phyloP scores from a whole-genome alignment of 2,329 filamentous ascomycete species.

The Colletotrichum paranaense region DNA sequence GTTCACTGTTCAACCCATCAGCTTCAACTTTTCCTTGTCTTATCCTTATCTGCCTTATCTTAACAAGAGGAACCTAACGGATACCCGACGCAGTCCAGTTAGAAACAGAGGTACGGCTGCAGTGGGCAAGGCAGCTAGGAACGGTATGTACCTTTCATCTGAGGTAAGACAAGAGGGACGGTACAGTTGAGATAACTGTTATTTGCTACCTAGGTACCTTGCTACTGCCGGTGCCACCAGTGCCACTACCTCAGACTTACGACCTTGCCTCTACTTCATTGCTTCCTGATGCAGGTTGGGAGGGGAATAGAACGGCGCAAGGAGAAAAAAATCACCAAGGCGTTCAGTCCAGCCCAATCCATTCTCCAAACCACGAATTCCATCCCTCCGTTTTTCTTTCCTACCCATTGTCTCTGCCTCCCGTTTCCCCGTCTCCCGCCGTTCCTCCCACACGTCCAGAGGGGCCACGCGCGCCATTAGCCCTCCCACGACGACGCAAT shows the following conservation, averaged over 20 bases:
- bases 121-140: neutral
- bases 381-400: neutral
- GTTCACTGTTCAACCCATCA: neutral
- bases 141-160: constrained; percentile 1
- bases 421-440: constrained; percentile 19
- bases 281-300: constrained; percentile 17
- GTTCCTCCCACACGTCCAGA: constrained; percentile 22
- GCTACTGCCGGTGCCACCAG: neutral
- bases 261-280: neutral
- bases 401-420: constrained; percentile 23
- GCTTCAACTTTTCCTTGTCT: neutral
- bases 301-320: constrained; percentile 27
- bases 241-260: constrained; percentile 15
- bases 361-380: constrained; percentile 23
- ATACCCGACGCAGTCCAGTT: neutral
- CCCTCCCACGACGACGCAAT: constrained; percentile 35
- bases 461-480: constrained; percentile 35
- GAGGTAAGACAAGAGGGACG: constrained; percentile 23
- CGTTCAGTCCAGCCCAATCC: constrained; percentile 27
- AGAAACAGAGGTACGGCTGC: neutral
- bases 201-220: neutral
- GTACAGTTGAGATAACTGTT: constrained; percentile 1
- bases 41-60: constrained; percentile 4
- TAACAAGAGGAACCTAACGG: neutral
- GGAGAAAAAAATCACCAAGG: constrained; percentile 32